Conservation (phyloP, 2,329 filamentous ascomycete species). For the Curvularia spicifera region DNA sequence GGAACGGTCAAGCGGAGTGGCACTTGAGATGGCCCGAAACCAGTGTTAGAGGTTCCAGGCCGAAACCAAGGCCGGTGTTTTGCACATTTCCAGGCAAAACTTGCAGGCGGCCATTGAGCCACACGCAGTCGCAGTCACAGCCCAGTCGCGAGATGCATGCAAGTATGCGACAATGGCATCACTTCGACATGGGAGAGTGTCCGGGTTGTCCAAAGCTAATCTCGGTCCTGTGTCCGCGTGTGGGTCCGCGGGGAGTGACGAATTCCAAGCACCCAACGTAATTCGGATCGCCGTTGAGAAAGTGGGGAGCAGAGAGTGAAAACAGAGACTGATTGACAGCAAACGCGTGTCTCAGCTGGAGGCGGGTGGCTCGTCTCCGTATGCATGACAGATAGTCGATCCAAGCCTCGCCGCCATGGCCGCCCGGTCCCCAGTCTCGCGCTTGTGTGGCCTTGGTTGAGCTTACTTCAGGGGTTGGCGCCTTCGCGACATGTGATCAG, state of each 20-base stretch:
- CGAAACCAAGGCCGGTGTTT: not conserved
- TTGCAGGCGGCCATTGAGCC: too few species aligned
- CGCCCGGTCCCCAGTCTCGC: not conserved
- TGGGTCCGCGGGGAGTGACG: not conserved
- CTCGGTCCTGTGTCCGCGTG: not conserved
- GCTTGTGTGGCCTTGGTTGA: constrained; percentile 5
- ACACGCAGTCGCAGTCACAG: not conserved
- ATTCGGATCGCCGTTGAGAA: constrained; percentile 17
- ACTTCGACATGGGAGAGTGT: not conserved
- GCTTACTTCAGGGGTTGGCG: constrained; percentile 16
- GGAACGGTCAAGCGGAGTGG: not conserved
- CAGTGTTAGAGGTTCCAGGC: not conserved
- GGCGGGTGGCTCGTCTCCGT: not conserved
- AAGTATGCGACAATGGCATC: not conserved
- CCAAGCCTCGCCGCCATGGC: constrained; percentile 24
- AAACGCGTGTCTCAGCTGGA: constrained; percentile 20
- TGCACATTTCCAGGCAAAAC: not conserved
- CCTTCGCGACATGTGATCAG: constrained; percentile 1
- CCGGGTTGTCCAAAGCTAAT: not conserved
- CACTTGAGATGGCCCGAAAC: not conserved
- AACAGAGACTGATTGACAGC: constrained; percentile 9
- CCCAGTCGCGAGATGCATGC: not conserved
- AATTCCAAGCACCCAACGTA: not conserved
- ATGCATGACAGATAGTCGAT: constrained; percentile 9
- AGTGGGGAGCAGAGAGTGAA: not conserved